A percentile compares a stretch with the other conserved stretches of the same genome.
phyloP scores from a whole-genome alignment of 2,329 filamentous ascomycete genomes.

The Pestalotiopsis sp. region DNA sequence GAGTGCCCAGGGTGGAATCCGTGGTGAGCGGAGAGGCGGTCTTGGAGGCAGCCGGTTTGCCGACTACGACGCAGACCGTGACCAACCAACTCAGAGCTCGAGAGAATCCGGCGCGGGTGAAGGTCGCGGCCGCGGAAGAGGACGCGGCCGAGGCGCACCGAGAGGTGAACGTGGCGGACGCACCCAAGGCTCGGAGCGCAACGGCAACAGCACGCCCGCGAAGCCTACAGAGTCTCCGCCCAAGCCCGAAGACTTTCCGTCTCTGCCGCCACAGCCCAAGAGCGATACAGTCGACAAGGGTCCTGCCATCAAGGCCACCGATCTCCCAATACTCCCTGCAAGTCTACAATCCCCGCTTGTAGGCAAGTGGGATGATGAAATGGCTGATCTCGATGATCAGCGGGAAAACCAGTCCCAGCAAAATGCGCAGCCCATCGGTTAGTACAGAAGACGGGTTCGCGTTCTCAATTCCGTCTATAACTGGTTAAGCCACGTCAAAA shows the following conservation, averaged over 20 bases:
- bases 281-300: conserved; percentile 26
- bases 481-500: not conserved
- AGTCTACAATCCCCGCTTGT: conserved; percentile 37
- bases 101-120: conserved; percentile 33
- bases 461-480: not conserved
- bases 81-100: not conserved
- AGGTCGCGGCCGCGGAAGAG: conserved; percentile 35
- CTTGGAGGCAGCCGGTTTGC: conserved; percentile 47
- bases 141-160: conserved; percentile 33
- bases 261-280: conserved; percentile 35
- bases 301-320: conserved; percentile 14
- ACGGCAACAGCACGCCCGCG: conserved; percentile 16
- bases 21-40: conserved; percentile 37
- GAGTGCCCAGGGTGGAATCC: conserved; percentile 39
- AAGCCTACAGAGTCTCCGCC: conserved; percentile 31
- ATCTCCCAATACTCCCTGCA: conserved; percentile 30
- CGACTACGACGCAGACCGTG: conserved; percentile 29
- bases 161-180: conserved; percentile 31
- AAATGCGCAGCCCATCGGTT: conserved; percentile 18
- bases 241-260: conserved; percentile 41
- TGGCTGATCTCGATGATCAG: conserved; percentile 51
- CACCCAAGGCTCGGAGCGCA: conserved; percentile 12
- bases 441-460: not conserved
- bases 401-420: not conserved
- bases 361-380: conserved; percentile 61